A percentile compares a stretch with the other conserved stretches of the same genome.
Evolutionary conservation across 2,329 filamentous ascomycete genomes (phyloP).

Genomic region (Monilinia vaccinii-corymbosi): DNA sequence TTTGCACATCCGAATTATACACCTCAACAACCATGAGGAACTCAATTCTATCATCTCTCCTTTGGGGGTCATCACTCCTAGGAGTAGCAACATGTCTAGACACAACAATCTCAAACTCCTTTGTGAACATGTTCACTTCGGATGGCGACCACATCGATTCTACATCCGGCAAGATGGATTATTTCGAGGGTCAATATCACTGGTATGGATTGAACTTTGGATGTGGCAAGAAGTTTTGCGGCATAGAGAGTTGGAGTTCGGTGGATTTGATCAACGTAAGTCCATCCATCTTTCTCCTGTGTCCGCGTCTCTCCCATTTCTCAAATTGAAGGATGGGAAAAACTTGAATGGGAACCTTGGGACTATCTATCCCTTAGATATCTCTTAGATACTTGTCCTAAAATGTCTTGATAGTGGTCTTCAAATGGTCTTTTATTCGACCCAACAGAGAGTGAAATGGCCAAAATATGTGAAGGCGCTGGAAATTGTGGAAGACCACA

Average conservation of each 20-base stretch:
- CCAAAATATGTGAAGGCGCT: neutral
- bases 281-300: neutral
- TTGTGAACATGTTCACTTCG: conserved; percentile 17
- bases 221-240: conserved; percentile 20
- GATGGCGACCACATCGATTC: conserved; percentile 22
- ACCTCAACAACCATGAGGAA: neutral
- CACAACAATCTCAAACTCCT: neutral
- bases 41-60: neutral
- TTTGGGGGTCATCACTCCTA: neutral
- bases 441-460: neutral
- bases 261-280: neutral
- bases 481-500: conserved; percentile 3
- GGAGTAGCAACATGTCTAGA: neutral
- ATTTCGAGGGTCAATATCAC: conserved; percentile 16
- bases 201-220: conserved; percentile 20
- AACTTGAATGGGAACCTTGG: neutral
- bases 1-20: neutral
- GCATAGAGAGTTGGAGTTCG: conserved; percentile 13
- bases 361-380: too few relatives aligned
- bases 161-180: conserved; percentile 23
- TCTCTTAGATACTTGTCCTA: too few relatives aligned
- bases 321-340: neutral
- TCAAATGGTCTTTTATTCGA: conserved; percentile 4
- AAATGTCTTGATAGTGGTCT: neutral
- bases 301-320: neutral